Conservation (phyloP, 2,329 filamentous ascomycete species). For the Rhynchosporium secalis region DNA sequence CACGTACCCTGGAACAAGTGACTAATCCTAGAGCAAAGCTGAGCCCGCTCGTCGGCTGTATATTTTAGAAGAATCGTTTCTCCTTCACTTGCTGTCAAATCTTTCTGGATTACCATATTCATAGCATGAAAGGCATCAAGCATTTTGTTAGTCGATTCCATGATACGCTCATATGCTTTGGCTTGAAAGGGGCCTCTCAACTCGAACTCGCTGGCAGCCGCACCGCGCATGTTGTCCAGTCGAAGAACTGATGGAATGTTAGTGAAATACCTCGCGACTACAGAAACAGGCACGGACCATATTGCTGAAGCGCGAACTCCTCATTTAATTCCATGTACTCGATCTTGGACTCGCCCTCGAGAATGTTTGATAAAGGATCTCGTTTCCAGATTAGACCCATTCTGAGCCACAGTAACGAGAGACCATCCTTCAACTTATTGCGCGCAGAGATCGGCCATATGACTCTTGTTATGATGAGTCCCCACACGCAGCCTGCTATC, state of each 20-base stretch:
- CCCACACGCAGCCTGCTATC: slow-evolving; percentile 85
- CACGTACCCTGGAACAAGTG: slow-evolving; percentile 65
- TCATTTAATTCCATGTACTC: slow-evolving; percentile 87
- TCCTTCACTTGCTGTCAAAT: slow-evolving; percentile 71
- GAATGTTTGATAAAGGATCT: slow-evolving; percentile 76
- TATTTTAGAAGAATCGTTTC: slow-evolving; percentile 79
- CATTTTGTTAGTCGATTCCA: slow-evolving; percentile 78
- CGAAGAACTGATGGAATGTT: slow-evolving; percentile 49
- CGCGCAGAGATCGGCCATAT: slow-evolving; percentile 94
- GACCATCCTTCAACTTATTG: slow-evolving; percentile 82
- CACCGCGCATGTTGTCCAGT: slow-evolving; percentile 69
- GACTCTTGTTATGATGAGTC: slow-evolving; percentile 81
- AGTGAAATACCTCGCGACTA: slow-evolving; percentile 11
- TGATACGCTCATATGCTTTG: slow-evolving; percentile 69
- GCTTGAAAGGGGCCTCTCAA: slow-evolving; percentile 84
- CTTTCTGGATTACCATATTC: slow-evolving; percentile 86
- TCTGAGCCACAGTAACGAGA: slow-evolving; percentile 88
- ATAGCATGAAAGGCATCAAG: slow-evolving; percentile 95
- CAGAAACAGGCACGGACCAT: slow-evolving; percentile 39
- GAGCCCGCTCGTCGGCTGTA: slow-evolving; percentile 74
- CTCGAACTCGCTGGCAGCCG: slow-evolving; percentile 84
- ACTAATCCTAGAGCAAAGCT: slow-evolving; percentile 85
- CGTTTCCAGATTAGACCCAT: slow-evolving; percentile 95
- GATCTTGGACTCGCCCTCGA: slow-evolving; percentile 54
- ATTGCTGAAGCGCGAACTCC: slow-evolving; percentile 83